Evolutionary conservation across 164 flowering plant species (phyloP).

Genomic region (Cinnamomum micranthum): DNA sequence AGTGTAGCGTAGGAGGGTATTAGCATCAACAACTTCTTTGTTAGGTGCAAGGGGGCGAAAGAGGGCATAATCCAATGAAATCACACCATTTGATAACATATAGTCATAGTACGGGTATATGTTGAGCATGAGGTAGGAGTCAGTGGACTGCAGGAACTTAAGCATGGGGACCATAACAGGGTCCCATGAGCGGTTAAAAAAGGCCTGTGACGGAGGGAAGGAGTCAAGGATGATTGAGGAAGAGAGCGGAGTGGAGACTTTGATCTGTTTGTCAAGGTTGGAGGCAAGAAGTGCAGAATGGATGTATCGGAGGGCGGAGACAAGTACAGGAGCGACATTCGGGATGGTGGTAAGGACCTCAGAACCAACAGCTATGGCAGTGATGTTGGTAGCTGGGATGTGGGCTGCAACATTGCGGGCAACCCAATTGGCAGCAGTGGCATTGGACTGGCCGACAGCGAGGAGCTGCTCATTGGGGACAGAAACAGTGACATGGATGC

Average conservation of each 20-base stretch:
- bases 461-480: conserved; percentile 77
- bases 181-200: conserved; percentile 74
- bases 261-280: conserved; percentile 59
- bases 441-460: conserved; percentile 86
- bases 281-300: conserved; percentile 79
- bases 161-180: conserved; percentile 65
- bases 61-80: conserved; percentile 79
- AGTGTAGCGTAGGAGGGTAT: conserved; percentile 78
- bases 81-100: conserved; percentile 70
- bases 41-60: conserved; percentile 74
- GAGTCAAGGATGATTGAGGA: conserved; percentile 80
- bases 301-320: conserved; percentile 62
- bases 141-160: conserved; percentile 65
- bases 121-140: conserved; percentile 76
- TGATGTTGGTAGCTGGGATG: conserved; percentile 78
- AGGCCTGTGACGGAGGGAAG: conserved; percentile 88
- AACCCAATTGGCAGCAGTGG: conserved; percentile 91
- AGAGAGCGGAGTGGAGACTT: conserved; percentile 78
- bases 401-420: conserved; percentile 65
- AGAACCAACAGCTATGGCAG: conserved; percentile 80
- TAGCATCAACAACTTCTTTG: conserved; percentile 86
- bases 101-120: conserved; percentile 86
- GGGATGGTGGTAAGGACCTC: conserved; percentile 73
- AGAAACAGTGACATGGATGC: conserved; percentile 61
- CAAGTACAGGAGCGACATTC: conserved; percentile 82